Base-by-base conservation (phyloP, 495 filamentous ascomycete species). In the Hypoxylon trugodes region DNA sequence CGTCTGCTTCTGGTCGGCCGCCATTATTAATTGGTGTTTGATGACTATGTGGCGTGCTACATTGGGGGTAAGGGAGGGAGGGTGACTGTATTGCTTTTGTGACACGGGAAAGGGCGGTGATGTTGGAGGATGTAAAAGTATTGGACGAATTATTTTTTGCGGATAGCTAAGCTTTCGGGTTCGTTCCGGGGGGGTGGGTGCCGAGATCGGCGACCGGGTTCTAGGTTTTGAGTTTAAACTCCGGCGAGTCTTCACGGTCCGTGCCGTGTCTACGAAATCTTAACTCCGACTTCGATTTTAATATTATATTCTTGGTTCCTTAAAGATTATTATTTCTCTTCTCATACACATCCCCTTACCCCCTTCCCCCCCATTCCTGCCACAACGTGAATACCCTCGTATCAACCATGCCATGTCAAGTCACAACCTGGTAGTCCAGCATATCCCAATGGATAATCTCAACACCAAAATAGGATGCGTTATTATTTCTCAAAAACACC, bases 1-100 rank as follows among this genome's bases (percentile, higher is more conserved):
- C 52, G 66, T 58, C 53, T 63, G 64, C 61, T 68, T 68, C 61
- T 68, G 57, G 49, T 66, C 64, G 61, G 68, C 59, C 50, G 68
- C 65, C 68, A 73, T 70, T n/a, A 12, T 30, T 32, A 22, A n/a
- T n/a, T n/a, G n/a, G n/a, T n/a, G n/a, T n/a, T n/a, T n/a, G n/a
- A n/a, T n/a, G n/a, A n/a, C n/a, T n/a, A n/a, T n/a, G n/a, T n/a
- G n/a, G n/a, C n/a, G 18, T 46, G 35, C 45, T 56, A 51, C 62
- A 66, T 60, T 52, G 37, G 61, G 30, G 21, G 7, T 16, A 42
- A 32, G 52, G 25, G 13, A 6, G 59, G 32, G 43, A 33, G 22
- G 9, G 13, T 10, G 8, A 10, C n/a, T n/a, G 18, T 6, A 43
- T 35, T 35, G 9, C 32, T 35, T 35, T 33, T 32, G 19, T 3